A percentile compares a stretch with the other conserved stretches of the same genome.
Conservation (phyloP, 768 basidiomycete species). For the Agrocybe pediades region DNA sequence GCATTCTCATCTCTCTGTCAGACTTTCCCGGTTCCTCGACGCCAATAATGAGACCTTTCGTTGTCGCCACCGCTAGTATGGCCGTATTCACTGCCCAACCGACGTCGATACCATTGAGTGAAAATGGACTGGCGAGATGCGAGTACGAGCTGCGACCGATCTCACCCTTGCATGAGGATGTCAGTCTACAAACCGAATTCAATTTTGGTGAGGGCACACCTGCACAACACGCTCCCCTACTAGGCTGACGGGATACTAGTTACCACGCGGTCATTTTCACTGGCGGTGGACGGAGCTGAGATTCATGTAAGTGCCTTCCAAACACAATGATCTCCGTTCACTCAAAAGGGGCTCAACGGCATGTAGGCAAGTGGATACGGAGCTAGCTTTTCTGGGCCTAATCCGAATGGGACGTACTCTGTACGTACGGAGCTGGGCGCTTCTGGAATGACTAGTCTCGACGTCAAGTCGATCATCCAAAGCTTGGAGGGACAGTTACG, state of each 20-base stretch:
- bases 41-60: background rate
- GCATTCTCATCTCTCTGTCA: too few relatives aligned
- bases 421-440: background rate
- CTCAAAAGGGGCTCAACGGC: too few relatives aligned
- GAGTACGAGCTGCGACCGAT: background rate
- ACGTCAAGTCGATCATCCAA: background rate
- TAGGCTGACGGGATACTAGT: background rate
- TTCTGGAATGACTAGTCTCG: background rate
- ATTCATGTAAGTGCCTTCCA: background rate
- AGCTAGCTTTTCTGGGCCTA: background rate
- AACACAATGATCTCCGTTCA: background rate
- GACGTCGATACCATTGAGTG: background rate
- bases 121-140: background rate
- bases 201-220: background rate
- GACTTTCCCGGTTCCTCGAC: background rate
- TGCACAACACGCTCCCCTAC: background rate
- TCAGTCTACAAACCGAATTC: background rate
- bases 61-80: background rate
- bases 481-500: background rate
- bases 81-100: background rate
- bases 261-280: background rate
- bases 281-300: background rate
- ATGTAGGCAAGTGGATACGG: background rate
- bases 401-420: background rate
- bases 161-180: background rate